Base-by-base conservation (phyloP, 768 basidiomycete species). In the Russula abietina region DNA sequence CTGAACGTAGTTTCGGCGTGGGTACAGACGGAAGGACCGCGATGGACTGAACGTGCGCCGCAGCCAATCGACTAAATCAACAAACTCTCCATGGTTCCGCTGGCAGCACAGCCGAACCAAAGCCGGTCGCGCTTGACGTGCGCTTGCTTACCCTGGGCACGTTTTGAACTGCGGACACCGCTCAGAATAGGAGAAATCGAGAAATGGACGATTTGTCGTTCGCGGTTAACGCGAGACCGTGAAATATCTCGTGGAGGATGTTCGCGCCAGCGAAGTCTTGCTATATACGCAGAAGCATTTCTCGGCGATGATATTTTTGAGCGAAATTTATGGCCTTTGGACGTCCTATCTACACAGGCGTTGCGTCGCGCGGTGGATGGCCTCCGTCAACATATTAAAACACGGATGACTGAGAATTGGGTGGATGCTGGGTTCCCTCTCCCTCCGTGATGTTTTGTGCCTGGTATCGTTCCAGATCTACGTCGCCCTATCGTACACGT, bases 191-290 rank as follows among this genome's bases (percentile, higher is more conserved):
- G 11, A 3, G n/a, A 9, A 28, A 22, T 8, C n/a, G 8, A 57
- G 54, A 7, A n/a, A n/a, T n/a, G n/a, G 10, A 17, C 7, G 11
- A 30, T 24, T 4, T 49, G 4, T 49, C 38, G 6, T 33, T 19
- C 30, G 55, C 51, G 30, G 24, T 64, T 2, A 51, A 17, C 46
- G 59, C 53, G 48, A n/a, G n/a, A 64, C 54, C 24, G 53, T 55
- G 3, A 45, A 43, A 26, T 58, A 60, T 14, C 54, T 64, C n/a
- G 39, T 57, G 38, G 54, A 56, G 17, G 58, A 39, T 7, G 32
- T 64, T 5, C 54, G 38, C 17, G 46, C 54, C 26, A 32, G 58
- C 4, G 54, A 55, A 7, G 46, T 48, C 5, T 41, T 54, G 48
- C n/a, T 4, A 10, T 52, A 56, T 4, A 19, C 48, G 14, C 59